Conservation (phyloP, 2,329 filamentous ascomycete genomes). For the Fusarium secorum region DNA sequence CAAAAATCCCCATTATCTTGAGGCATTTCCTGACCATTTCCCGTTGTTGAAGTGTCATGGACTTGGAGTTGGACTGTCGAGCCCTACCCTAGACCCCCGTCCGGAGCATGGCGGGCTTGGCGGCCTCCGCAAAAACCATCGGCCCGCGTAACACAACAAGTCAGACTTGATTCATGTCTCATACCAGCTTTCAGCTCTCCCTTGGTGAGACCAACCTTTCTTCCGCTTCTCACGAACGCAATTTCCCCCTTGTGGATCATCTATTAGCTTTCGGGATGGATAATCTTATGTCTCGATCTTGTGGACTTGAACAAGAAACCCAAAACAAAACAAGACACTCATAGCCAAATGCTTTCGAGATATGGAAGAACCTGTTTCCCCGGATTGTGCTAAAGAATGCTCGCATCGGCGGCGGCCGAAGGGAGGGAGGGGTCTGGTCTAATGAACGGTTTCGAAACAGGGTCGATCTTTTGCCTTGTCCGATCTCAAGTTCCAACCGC, state of each 20-base stretch:
- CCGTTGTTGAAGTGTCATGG: background rate
- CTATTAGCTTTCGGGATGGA: background rate
- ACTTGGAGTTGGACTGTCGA: background rate
- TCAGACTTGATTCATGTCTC: conserved; percentile 14
- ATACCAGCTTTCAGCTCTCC: conserved; percentile 29
- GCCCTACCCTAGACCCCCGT: conserved; percentile 1
- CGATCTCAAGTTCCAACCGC: background rate
- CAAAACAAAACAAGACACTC: background rate
- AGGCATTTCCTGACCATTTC: background rate
- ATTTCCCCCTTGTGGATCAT: conserved; percentile 7
- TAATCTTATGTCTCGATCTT: conserved; percentile 4
- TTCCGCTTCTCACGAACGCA: background rate
- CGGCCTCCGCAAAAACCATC: conserved; percentile 13
- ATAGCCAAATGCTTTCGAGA: background rate
- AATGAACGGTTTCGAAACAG: background rate
- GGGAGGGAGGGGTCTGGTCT: background rate
- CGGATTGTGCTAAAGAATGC: conserved; percentile 16
- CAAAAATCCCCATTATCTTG: background rate
- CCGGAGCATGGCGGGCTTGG: background rate
- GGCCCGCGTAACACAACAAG: conserved; percentile 5
- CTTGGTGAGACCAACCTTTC: conserved; percentile 15
- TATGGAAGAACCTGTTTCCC: conserved; percentile 4
- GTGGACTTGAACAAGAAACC: background rate
- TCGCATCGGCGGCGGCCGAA: background rate
- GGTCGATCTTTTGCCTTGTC: background rate